Evolutionary conservation across 2,329 filamentous ascomycete species (phyloP), one percentile per base, ranked within the genome.

Genomic region (Penicillium sp.): DNA sequence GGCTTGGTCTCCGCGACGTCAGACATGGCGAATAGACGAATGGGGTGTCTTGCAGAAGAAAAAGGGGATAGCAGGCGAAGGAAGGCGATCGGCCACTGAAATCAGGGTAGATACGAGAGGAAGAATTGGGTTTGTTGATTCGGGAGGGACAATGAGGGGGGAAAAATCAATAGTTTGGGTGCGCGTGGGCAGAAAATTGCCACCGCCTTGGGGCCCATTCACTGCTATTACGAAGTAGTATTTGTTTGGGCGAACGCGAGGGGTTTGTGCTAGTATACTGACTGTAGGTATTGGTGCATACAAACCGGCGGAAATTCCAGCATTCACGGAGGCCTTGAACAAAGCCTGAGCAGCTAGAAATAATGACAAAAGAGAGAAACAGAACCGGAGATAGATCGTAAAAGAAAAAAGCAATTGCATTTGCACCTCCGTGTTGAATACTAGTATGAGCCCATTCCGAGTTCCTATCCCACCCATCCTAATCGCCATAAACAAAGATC

Each of bases 1-100:
- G 63, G 56, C 59, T 70, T 70, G 39, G 62, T 60, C 44, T 69
- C 67, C 50, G 66, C 53, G 47, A 59, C 57, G 62, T 67, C 67
- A 64, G 67, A 68, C 67, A 70, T 70, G 50, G 45, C 62, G 58
- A 43, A 35, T 32, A 25, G 15, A n/a, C n/a, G n/a, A n/a, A n/a
- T 18, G 23, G 10, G 19, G 36, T 21, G 28, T 10, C 27, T 54
- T 37, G 49, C 42, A 33, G 17, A 33, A 26, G 18, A 26, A 35
- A 30, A 46, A 27, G 46, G 10, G 32, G 16, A 38, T 17, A 33
- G 32, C 30, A 31, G 5, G 25, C 20, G 14, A 18, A 33, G 25
- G 33, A 23, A 48, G 29, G 20, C 36, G 41, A 25, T 19, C 27
- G 39, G 30, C 25, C 30, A 48, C 38, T 42, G 15, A 33, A 19